Base-by-base conservation (phyloP, 2,329 filamentous ascomycete species). In the Epichloe scottii region DNA sequence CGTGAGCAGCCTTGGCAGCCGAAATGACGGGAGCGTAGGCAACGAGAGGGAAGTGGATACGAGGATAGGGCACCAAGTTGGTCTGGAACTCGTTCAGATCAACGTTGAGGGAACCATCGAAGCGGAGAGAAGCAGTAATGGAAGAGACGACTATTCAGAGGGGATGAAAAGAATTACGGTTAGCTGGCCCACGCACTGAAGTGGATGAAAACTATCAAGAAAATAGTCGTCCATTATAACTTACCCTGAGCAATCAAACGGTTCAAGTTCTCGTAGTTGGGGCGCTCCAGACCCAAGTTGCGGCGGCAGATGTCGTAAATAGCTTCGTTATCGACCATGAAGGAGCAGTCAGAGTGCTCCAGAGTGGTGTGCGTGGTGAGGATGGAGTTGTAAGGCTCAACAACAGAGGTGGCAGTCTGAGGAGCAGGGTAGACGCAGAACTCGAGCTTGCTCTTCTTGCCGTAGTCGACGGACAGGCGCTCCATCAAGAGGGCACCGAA, bases 41-140 rank as follows among this genome's bases (percentile, higher is more conserved):
- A 65, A 97, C 90, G 63, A 98, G 86, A 68, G 91, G 91, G 85
- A 96, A 98, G 78, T 98, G 91, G 66, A 98, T 98, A 76, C 91
- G 89, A 59, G 91, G 91, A 76, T 97, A 98, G 56, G 91, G 91
- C 57, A 98, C 91, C 74, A 98, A 75, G 81, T 98, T 98, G 75
- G 91, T 98, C 82, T 98, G 91, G 87, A 98, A 98, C 79, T 98
- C 91, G 80, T 96, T 96, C 61, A 98, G 77, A 72, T 98, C 91
- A 75, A 98, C 93, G 76, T 98, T 98, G 63, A 98, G 87, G 61
- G 93, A 96, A 60, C 91, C 91, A 68, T 97, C 91, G 74, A 97
- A 98, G 68, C 91, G 90, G 66, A 98, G 89, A 60, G 91, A 97
- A 59, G 91, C 90, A 60, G 91, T 98, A 73, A 97, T 97, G 63